Evolutionary conservation across 2,329 filamentous ascomycete genomes (phyloP).

Genomic region (Monilinia polystroma): DNA sequence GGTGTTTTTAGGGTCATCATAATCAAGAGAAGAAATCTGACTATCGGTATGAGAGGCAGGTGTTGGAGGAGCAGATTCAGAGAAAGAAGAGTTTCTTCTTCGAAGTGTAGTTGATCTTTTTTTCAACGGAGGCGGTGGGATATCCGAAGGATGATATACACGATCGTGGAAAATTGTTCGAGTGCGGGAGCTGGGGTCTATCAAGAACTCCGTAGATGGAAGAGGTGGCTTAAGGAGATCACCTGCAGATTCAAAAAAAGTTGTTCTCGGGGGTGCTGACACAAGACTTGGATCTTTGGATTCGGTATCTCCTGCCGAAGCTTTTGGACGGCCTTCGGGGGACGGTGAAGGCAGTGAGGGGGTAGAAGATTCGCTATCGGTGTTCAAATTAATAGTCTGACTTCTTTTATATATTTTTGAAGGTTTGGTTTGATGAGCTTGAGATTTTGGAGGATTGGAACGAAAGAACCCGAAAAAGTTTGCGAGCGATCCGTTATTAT

Average conservation of each 20-base stretch:
- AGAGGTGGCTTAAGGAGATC: slow-evolving; percentile 89
- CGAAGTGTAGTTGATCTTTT: slow-evolving; percentile 44
- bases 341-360: slow-evolving; percentile 19
- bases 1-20: slow-evolving; percentile 52
- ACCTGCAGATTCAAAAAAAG: slow-evolving; percentile 91
- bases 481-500: slow-evolving; percentile 51
- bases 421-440: slow-evolving; percentile 56
- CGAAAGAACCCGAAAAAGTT: slow-evolving; percentile 71
- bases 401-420: slow-evolving; percentile 73
- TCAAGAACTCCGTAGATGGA: slow-evolving; percentile 75
- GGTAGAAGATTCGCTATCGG: slow-evolving; percentile 37
- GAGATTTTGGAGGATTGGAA: slow-evolving; percentile 52
- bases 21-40: slow-evolving; percentile 48
- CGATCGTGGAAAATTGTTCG: slow-evolving; percentile 96
- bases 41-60: slow-evolving; percentile 45
- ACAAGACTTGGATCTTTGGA: slow-evolving; percentile 51
- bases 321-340: slow-evolving; percentile 39
- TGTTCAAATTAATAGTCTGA: slow-evolving; percentile 63
- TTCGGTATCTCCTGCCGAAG: slow-evolving; percentile 35
- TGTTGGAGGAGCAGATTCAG: slow-evolving; percentile 24
- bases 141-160: slow-evolving; percentile 90
- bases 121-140: slow-evolving; percentile 75
- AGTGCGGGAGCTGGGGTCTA: slow-evolving; percentile 77
- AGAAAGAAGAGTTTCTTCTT: slow-evolving; percentile 28
- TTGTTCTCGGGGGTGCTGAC: slow-evolving; percentile 80